These are phyloP conservation scores for Umbelopsis sp. DNA, from an alignment of 192 early-diverging fungal species.

Conservation along the genomic window DNA sequence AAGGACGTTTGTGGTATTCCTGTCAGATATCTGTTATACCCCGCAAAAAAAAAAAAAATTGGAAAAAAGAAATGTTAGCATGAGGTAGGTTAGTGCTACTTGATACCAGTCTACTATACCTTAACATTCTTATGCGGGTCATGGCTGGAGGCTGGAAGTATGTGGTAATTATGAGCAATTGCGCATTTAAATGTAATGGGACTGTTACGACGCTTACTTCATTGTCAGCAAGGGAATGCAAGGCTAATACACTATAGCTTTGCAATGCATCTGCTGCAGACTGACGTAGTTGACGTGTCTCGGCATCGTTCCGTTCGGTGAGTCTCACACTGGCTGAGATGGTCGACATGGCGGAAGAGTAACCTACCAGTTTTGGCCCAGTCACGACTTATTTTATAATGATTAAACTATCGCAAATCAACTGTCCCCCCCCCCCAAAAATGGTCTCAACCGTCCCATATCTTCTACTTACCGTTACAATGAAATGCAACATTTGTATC, in stretches of 20 bases:
- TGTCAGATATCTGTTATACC: background rate
- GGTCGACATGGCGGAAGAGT: background rate
- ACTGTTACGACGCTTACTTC: background rate
- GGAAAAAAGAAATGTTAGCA: background rate
- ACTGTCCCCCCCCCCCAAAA: no score
- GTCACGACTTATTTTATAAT: background rate
- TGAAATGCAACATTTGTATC: no score
- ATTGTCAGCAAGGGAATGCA: slow-evolving; percentile 12
- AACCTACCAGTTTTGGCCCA: background rate
- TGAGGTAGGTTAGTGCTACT: background rate
- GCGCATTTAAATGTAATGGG: background rate
- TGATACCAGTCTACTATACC: background rate
- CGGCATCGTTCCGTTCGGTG: slow-evolving; percentile 9
- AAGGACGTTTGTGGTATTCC: slow-evolving; percentile 6
- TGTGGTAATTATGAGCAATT: background rate
- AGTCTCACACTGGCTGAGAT: slow-evolving; percentile 2
- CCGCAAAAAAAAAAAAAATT: background rate
- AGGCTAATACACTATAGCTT: background rate
- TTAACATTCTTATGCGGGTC: slow-evolving; percentile 11
- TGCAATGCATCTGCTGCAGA: slow-evolving; percentile 11
- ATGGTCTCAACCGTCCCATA: no score
- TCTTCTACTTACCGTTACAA: no score
- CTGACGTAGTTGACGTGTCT: background rate
- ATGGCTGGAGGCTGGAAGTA: background rate
- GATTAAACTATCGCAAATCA: no score